Evolutionary conservation across 441 rosid species (phyloP).

Genomic region (Melastoma candidum): DNA sequence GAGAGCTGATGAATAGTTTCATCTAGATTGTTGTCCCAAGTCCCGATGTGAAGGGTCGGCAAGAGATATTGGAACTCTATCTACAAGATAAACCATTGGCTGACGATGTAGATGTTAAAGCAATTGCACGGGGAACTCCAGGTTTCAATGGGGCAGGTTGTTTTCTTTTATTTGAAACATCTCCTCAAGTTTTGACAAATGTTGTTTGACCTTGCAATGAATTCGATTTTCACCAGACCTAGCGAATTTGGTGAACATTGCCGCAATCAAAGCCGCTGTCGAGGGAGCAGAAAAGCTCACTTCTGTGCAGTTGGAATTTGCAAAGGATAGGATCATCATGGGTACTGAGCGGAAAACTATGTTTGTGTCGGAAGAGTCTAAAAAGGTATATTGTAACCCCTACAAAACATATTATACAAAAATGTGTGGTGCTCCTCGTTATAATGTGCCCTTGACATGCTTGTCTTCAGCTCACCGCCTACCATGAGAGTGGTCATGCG

Average conservation of each 20-base stretch:
- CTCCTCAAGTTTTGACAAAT: background rate
- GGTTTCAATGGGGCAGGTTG: slow-evolving; percentile 98
- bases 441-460: background rate
- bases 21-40: slow-evolving; percentile 84
- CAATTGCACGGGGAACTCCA: slow-evolving; percentile 97
- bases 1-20: background rate
- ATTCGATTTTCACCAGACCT: slow-evolving; percentile 48
- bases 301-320: slow-evolving; percentile 73
- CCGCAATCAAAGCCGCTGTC: slow-evolving; percentile 98
- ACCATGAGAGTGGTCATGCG: slow-evolving; percentile 99
- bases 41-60: slow-evolving; percentile 89
- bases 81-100: slow-evolving; percentile 87
- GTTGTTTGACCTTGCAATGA: background rate
- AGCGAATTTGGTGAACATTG: slow-evolving; percentile 91
- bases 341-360: slow-evolving; percentile 96
- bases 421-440: background rate
- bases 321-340: slow-evolving; percentile 91
- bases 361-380: slow-evolving; percentile 92
- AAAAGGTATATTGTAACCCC: slow-evolving; percentile 43
- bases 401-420: too few species aligned
- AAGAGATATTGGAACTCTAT: slow-evolving; percentile 93
- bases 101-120: slow-evolving; percentile 76
- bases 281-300: slow-evolving; percentile 82
- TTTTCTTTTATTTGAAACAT: slow-evolving; percentile 10
- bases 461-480: slow-evolving; percentile 74